phyloP scores from a whole-genome alignment of 2,329 filamentous ascomycete genomes.

The Tolypocladium nubicola region DNA sequence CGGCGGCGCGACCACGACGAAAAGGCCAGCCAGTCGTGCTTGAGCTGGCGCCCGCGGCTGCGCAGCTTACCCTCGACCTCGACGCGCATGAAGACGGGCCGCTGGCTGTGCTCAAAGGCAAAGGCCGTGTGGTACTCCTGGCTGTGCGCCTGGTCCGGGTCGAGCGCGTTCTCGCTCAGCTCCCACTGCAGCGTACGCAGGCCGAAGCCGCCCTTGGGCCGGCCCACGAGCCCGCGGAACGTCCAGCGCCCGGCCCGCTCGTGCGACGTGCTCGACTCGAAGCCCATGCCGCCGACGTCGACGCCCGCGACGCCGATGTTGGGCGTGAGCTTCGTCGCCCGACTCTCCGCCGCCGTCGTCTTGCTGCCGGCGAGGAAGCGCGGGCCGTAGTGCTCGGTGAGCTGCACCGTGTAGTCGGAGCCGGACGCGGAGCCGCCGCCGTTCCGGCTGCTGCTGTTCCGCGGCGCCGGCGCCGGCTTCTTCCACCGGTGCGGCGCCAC shows the following conservation, averaged over 20 bases:
- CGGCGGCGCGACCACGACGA: background rate
- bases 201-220: constrained; percentile 1
- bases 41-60: background rate
- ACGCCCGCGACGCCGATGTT: background rate
- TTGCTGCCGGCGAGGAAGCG: background rate
- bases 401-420: constrained; percentile 1
- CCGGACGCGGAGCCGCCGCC: background rate
- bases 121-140: constrained; percentile 5
- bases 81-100: constrained; percentile 3
- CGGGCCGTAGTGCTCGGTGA: constrained; percentile 3
- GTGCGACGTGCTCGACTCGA: constrained; percentile 1
- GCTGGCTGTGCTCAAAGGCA: constrained; percentile 3
- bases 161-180: constrained; percentile 2
- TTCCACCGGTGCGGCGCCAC: background rate
- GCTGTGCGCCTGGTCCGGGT: constrained; percentile 1
- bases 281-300: constrained; percentile 2
- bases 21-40: background rate
- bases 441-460: too few species aligned
- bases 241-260: background rate
- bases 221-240: constrained; percentile 2
- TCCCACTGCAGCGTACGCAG: constrained; percentile 3
- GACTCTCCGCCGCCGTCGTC: background rate
- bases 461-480: background rate
- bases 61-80: constrained; percentile 2
- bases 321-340: background rate